Evolutionary conservation across 768 basidiomycete species (phyloP).

Genomic region (Boletellus emodensis): DNA sequence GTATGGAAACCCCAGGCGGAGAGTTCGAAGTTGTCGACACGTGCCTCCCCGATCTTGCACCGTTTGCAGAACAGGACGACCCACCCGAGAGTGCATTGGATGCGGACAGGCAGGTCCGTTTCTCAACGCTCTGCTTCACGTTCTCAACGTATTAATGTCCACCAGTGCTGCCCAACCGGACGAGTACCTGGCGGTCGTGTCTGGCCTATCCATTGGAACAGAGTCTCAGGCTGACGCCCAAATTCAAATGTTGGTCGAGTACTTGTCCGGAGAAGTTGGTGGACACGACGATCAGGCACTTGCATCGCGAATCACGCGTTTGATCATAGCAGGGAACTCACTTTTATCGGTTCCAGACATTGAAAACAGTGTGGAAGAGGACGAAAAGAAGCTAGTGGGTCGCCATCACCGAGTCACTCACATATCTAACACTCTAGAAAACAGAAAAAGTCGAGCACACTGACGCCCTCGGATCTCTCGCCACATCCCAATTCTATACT

Average conservation of each 20-base stretch:
- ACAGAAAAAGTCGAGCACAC: constrained; percentile 66
- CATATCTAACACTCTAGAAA: constrained; percentile 13
- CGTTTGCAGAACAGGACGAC: constrained; percentile 31
- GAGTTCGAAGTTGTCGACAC: constrained; percentile 93
- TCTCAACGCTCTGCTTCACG: neutral
- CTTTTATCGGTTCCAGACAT: constrained; percentile 47
- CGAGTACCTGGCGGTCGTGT: constrained; percentile 82
- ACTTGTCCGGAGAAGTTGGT: constrained; percentile 81
- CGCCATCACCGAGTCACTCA: constrained; percentile 3
- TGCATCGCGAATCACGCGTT: constrained; percentile 70
- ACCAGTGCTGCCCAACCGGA: constrained; percentile 34
- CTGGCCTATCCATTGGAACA: constrained; percentile 79
- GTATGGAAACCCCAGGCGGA: constrained; percentile 83
- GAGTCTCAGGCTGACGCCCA: constrained; percentile 61
- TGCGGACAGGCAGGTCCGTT: constrained; percentile 51
- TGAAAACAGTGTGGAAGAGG: constrained; percentile 34
- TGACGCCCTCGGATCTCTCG: constrained; percentile 52
- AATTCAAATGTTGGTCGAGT: constrained; percentile 86
- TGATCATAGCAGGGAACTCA: constrained; percentile 91
- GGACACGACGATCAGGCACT: constrained; percentile 58
- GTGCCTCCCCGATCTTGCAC: constrained; percentile 81
- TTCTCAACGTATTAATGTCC: constrained; percentile 8
- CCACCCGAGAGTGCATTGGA: constrained; percentile 49
- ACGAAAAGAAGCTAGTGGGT: constrained; percentile 58
- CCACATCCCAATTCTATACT: constrained; percentile 71